These are phyloP conservation scores for Trichoderma virens DNA, from an alignment of 495 filamentous ascomycete species.

Conservation along the genomic window DNA sequence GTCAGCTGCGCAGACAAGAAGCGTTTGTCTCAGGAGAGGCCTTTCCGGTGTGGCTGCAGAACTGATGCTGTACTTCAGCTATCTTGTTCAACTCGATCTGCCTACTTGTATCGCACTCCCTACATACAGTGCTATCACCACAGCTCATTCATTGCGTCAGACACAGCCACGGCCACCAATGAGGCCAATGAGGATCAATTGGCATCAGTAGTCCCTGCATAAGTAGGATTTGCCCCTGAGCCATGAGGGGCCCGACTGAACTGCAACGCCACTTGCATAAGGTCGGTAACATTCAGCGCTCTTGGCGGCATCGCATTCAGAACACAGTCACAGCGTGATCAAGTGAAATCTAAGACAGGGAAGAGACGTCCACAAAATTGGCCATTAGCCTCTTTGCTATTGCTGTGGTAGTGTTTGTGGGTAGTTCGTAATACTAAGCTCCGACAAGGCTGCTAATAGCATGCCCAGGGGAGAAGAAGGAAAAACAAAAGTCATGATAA, in stretches of 20 bases:
- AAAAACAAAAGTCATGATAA: constrained; percentile 12
- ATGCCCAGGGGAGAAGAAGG: not conserved
- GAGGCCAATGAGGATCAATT: constrained; percentile 1
- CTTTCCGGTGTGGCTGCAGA: not conserved
- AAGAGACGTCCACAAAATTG: not conserved
- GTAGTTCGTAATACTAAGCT: not conserved
- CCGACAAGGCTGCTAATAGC: not conserved
- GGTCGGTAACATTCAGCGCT: not conserved
- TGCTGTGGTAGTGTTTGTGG: not conserved
- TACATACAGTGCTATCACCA: not conserved
- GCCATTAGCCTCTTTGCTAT: not conserved
- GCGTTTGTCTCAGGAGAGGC: not conserved
- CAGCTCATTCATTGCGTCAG: not conserved
- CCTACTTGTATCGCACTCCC: not conserved
- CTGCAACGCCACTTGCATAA: not conserved
- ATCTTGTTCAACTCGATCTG: not conserved
- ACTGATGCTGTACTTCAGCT: not conserved
- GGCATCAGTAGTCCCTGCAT: not conserved
- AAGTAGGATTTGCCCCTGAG: not conserved
- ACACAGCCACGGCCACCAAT: constrained; percentile 5
- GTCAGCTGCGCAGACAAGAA: not conserved
- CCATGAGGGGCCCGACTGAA: not conserved
- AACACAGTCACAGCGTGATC: not conserved
- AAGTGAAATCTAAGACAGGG: not conserved
- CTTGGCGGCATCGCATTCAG: not conserved